phyloP scores from a whole-genome alignment of 768 basidiomycete species.

The Symmetrospora coprosmae region DNA sequence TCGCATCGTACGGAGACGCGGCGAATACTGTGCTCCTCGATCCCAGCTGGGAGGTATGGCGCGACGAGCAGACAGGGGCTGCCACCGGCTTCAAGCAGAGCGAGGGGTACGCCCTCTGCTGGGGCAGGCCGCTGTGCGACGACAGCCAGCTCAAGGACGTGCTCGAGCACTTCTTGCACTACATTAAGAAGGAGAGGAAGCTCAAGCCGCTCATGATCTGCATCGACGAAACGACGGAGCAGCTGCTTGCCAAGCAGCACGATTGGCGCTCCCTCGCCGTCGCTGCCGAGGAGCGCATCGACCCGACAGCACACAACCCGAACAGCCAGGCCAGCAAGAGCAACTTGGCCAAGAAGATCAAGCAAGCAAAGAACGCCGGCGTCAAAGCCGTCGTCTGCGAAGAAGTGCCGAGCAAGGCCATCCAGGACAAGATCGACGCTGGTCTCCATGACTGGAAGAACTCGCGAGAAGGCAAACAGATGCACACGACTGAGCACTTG shows the following conservation, averaged over 20 bases:
- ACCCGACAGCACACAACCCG: constrained; percentile 44
- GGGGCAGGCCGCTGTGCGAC: constrained; percentile 50
- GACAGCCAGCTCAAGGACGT: constrained; percentile 39
- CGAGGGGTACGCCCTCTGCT: constrained; percentile 48
- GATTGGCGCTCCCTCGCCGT: constrained; percentile 51
- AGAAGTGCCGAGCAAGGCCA: constrained; percentile 41
- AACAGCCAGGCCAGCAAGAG: constrained; percentile 42
- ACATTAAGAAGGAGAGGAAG: constrained; percentile 39
- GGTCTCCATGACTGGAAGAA: constrained; percentile 49
- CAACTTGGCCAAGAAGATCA: constrained; percentile 51
- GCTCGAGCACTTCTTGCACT: constrained; percentile 43
- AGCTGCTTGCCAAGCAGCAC: constrained; percentile 43
- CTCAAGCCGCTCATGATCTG: constrained; percentile 51
- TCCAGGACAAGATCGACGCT: constrained; percentile 44
- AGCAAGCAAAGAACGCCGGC: constrained; percentile 47
- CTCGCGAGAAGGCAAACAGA: constrained; percentile 47
- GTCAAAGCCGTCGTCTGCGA: constrained; percentile 45
- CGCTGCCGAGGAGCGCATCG: constrained; percentile 50
- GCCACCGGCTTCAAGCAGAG: constrained; percentile 51
- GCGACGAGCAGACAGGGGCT: constrained; percentile 46
- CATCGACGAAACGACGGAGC: constrained; percentile 46
- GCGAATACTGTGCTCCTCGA: constrained; percentile 61
- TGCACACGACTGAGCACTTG: constrained; percentile 35
- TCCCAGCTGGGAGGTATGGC: constrained; percentile 44
- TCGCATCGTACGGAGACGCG: constrained; percentile 54